Base-by-base conservation (phyloP, 108 stramenopile genomes). In the Cyclotella baltica region DNA sequence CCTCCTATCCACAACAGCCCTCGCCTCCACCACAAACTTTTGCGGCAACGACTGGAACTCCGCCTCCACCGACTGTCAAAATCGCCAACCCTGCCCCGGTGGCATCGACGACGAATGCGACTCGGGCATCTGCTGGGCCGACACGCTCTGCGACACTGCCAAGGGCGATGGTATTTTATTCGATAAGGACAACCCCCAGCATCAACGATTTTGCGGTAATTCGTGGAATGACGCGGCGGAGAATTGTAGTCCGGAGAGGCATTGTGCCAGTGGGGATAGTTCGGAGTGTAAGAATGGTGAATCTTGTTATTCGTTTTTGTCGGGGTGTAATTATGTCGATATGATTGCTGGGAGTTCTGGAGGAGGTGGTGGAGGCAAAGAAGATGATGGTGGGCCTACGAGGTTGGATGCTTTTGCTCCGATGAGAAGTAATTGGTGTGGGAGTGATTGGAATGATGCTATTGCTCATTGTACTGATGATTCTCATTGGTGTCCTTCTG, bases 401-500 rank as follows among this genome's bases (percentile, higher is more conserved):
- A 38, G 40, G 65, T 48, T 78, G 23, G 30, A 48, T 33, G 16
- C 37, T 0, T 31, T 64, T 46, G 51, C 59, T 71, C 77, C 77
- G 15, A 50, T 68, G 30, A 59, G 77, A 15, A 55, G 59, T 48
- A 70, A 78, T 18, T 78, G 52, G 62, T 78, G 77, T 35, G 77
- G 77, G 25, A 51, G 34, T 13, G 78, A 72, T 36, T 79, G 78
- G 78, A 72, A 79, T 27, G 71, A 79, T 59, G 78, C 78, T 5
- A 58, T 67, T 13, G 53, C 69, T 15, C 53, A 50, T 57, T 79
- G 78, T 36, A 48, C 62, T 9, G 37, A 37, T 47, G 58, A 33
- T n/a, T 62, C 52, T 47, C 63, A 80, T 62, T 80, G 79, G 79
- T 81, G 80, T 35, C 72, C 67, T 23, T 62, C 59, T 64, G 80